Conservation (phyloP, 2,329 filamentous ascomycete genomes). For the Dichotomopilus funicola region DNA sequence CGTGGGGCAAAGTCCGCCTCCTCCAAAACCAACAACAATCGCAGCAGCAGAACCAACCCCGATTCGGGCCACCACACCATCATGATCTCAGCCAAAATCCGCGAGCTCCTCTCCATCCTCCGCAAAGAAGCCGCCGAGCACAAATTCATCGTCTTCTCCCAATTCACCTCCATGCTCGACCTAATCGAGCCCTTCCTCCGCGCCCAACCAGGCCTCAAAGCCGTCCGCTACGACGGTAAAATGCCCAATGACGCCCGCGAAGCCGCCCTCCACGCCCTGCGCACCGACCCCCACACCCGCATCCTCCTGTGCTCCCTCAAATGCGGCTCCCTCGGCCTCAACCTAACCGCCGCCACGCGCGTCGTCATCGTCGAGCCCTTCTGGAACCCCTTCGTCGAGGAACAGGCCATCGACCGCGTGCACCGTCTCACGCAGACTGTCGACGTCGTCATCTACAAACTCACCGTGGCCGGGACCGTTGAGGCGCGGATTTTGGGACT, state of each 20-base stretch:
- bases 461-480: slow-evolving; percentile 79
- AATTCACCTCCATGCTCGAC: slow-evolving; percentile 98
- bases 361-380: slow-evolving; percentile 96
- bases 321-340: slow-evolving; percentile 86
- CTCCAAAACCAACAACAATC: slow-evolving; percentile 23
- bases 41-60: slow-evolving; percentile 30
- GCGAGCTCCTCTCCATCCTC: slow-evolving; percentile 74
- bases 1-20: neutral
- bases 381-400: slow-evolving; percentile 98
- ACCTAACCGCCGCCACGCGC: slow-evolving; percentile 85
- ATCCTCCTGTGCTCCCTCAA: slow-evolving; percentile 90
- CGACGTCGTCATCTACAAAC: slow-evolving; percentile 90
- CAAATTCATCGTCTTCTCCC: slow-evolving; percentile 98
- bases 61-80: slow-evolving; percentile 39
- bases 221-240: slow-evolving; percentile 85
- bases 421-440: slow-evolving; percentile 96
- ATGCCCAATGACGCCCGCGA: slow-evolving; percentile 94
- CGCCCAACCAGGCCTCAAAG: slow-evolving; percentile 61
- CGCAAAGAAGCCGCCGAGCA: slow-evolving; percentile 70
- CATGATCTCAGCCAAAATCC: slow-evolving; percentile 82
- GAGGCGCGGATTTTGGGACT: slow-evolving; percentile 93
- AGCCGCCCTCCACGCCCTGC: slow-evolving; percentile 70
- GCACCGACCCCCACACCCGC: slow-evolving; percentile 67
- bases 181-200: slow-evolving; percentile 87
- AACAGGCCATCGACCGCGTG: slow-evolving; percentile 96